These are phyloP conservation scores for Leishmania gerbilli DNA, from an alignment of 208 protist species.

Conservation along the genomic window DNA sequence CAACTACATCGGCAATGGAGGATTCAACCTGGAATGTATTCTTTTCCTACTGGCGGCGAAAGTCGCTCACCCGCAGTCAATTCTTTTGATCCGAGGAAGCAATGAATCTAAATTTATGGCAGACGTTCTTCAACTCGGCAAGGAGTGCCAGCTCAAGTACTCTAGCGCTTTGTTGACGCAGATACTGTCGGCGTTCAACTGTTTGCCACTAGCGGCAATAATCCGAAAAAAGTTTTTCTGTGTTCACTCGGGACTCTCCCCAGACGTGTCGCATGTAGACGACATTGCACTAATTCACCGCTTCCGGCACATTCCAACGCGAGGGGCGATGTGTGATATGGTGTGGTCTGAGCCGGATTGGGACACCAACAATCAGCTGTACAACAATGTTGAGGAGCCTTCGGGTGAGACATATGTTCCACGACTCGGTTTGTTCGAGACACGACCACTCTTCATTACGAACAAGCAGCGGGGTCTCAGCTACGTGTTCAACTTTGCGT, in stretches of 20 bases:
- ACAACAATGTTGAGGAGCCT: slow-evolving; percentile 44
- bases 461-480: slow-evolving; percentile 80
- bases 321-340: slow-evolving; percentile 98
- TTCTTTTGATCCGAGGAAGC: slow-evolving; percentile 95
- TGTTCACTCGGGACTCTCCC: slow-evolving; percentile 98
- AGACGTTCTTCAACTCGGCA: slow-evolving; percentile 90
- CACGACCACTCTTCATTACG: slow-evolving; percentile 53
- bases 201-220: slow-evolving; percentile 96
- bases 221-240: slow-evolving; percentile 99
- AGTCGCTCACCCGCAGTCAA: slow-evolving; percentile 80
- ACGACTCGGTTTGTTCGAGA: slow-evolving; percentile 56
- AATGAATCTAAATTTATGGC: slow-evolving; percentile 91
- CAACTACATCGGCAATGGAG: slow-evolving; percentile 98
- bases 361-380: slow-evolving; percentile 83
- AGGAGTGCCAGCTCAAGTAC: slow-evolving; percentile 95
- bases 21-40: slow-evolving; percentile 97
- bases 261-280: slow-evolving; percentile 93
- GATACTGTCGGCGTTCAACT: slow-evolving; percentile 94
- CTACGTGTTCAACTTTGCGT: slow-evolving; percentile 86
- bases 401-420: slow-evolving; percentile 67
- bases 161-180: slow-evolving; percentile 50
- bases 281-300: slow-evolving; percentile 95
- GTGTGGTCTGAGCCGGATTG: slow-evolving; percentile 99
- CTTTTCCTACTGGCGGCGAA: slow-evolving; percentile 97
- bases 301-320: slow-evolving; percentile 98